Conservation (phyloP, 352 stramenopile species). For the Elongisporangium prolatum region DNA sequence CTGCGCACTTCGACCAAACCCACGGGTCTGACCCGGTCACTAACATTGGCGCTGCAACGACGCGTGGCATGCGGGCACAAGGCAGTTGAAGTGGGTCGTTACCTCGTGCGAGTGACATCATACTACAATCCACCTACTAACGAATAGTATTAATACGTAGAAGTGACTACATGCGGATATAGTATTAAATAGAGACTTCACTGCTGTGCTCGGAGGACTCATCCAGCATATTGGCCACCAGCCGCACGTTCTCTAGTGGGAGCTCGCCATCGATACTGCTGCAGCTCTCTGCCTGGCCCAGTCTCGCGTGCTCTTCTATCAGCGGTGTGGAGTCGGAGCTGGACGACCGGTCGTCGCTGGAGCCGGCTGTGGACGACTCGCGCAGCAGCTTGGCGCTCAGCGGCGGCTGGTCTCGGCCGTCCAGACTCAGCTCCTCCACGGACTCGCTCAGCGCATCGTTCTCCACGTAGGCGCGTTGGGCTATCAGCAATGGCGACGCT, state of each 20-base stretch:
- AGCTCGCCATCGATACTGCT: not conserved
- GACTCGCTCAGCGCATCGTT: not conserved
- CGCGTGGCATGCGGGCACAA: not conserved
- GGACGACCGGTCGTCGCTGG: not conserved
- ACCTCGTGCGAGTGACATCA: not conserved
- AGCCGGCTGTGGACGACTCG: not conserved
- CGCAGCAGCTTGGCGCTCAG: not conserved
- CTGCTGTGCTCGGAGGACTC: not conserved
- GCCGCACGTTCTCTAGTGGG: not conserved
- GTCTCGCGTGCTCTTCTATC: not conserved
- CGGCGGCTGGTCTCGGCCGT: not conserved
- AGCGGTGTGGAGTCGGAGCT: not conserved
- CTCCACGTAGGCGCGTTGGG: not conserved
- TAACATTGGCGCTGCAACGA: not conserved
- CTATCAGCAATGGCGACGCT: not conserved
- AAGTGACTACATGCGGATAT: not conserved
- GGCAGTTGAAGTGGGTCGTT: not conserved
- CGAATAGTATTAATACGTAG: no score
- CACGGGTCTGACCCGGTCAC: not conserved
- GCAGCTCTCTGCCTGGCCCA: not conserved
- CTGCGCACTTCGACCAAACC: slow-evolving; percentile 1
- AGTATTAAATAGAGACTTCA: not conserved
- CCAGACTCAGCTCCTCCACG: not conserved
- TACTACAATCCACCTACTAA: no score
- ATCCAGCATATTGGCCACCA: not conserved